Conservation (phyloP, 1,139 yeast genomes). For the Blastobotrys petasosporus region DNA sequence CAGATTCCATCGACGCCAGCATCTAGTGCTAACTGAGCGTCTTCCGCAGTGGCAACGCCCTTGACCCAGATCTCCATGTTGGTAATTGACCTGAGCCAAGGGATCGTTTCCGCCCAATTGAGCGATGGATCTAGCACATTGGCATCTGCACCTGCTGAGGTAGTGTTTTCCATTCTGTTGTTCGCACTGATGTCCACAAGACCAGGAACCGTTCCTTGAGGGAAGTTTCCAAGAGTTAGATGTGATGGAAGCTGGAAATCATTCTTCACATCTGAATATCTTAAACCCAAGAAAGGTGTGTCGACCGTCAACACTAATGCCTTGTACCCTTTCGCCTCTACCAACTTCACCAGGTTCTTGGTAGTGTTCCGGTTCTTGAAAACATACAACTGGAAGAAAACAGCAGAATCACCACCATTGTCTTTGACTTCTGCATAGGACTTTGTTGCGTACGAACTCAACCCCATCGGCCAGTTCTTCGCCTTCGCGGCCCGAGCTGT, state of each 20-base stretch:
- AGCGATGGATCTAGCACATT: conserved; percentile 64
- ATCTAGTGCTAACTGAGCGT: conserved; percentile 51
- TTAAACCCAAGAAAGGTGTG: conserved; percentile 59
- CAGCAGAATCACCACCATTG: conserved; percentile 30
- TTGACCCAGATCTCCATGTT: conserved; percentile 40
- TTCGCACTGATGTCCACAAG: conserved; percentile 29
- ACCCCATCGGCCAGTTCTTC: conserved; percentile 33
- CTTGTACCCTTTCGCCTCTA: conserved; percentile 50
- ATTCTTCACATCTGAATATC: conserved; percentile 50
- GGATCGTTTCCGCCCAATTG: conserved; percentile 52
- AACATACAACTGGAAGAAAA: conserved; percentile 43
- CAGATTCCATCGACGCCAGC: conserved; percentile 58
- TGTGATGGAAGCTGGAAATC: conserved; percentile 40
- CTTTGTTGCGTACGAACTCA: conserved; percentile 32
- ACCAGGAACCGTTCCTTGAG: conserved; percentile 17
- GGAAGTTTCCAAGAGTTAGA: conserved; percentile 32
- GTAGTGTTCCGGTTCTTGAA: conserved; percentile 42
- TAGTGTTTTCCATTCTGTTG: conserved; percentile 18
- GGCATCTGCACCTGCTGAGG: conserved; percentile 17
- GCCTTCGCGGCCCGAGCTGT: conserved; percentile 33
- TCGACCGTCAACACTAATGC: conserved; percentile 63
- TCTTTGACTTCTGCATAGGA: conserved; percentile 32
- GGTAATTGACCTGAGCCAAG: conserved; percentile 35
- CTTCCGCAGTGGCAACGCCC: conserved; percentile 58
- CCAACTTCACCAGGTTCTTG: conserved; percentile 41